These are phyloP conservation scores for Penstemon davidsonii DNA, from an alignment of 257 asterid genomes.

Conservation along the genomic window DNA sequence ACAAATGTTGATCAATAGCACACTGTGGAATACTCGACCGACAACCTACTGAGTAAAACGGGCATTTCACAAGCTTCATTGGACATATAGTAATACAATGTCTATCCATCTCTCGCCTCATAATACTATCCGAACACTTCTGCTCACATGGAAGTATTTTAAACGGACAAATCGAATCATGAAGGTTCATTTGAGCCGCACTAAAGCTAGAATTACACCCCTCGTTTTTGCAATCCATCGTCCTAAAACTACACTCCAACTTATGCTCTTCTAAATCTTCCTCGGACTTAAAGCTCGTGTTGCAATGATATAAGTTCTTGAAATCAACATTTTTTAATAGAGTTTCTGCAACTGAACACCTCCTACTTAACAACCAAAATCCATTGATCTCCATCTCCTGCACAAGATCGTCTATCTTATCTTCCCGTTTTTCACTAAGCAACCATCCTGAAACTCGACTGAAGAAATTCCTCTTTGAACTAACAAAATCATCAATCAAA, in stretches of 20 bases:
- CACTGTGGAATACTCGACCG: constrained; percentile 48
- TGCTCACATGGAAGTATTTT: constrained; percentile 71
- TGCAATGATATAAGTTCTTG: constrained; percentile 51
- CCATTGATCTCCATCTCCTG: constrained; percentile 77
- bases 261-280: constrained; percentile 53
- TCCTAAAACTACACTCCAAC: constrained; percentile 48
- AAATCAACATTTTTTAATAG: constrained; percentile 64
- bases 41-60: constrained; percentile 65
- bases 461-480: constrained; percentile 56
- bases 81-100: constrained; percentile 73
- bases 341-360: constrained; percentile 56
- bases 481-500: constrained; percentile 61
- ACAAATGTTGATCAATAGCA: constrained; percentile 45
- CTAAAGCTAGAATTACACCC: constrained; percentile 62
- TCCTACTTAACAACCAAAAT: constrained; percentile 69
- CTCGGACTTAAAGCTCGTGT: constrained; percentile 44
- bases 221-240: constrained; percentile 48
- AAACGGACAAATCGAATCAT: constrained; percentile 61
- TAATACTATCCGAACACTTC: constrained; percentile 51
- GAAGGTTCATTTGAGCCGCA: constrained; percentile 52
- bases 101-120: constrained; percentile 80
- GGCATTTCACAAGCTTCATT: constrained; percentile 75
- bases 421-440: constrained; percentile 70
- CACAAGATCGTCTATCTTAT: constrained; percentile 66
- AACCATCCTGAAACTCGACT: constrained; percentile 71